phyloP scores from a whole-genome alignment of 495 filamentous ascomycete genomes.

The Xylaria castorea region DNA sequence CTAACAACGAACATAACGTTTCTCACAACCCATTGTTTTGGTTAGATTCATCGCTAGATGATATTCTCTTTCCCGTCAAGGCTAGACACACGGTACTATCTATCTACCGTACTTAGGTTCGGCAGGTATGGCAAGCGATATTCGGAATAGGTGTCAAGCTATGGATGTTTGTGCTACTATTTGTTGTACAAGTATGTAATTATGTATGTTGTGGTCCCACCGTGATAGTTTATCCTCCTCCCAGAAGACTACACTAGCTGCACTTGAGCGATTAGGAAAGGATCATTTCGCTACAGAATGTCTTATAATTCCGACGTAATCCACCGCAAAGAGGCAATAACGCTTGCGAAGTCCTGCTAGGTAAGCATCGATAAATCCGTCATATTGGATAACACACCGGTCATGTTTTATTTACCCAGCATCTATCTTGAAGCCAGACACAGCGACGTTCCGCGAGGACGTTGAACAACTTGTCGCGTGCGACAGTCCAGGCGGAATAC shows the following conservation, averaged over 20 bases:
- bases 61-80: neutral
- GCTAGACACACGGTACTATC: neutral
- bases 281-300: neutral
- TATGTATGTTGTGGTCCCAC: neutral
- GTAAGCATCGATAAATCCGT: neutral
- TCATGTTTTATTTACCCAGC: neutral
- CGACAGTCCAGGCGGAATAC: conserved; percentile 1
- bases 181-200: neutral
- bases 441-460: neutral
- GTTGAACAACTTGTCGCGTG: conserved; percentile 12
- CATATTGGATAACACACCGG: neutral
- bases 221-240: neutral
- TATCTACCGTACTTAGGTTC: neutral
- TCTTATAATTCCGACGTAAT: neutral
- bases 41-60: neutral
- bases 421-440: neutral
- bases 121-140: neutral
- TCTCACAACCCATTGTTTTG: neutral
- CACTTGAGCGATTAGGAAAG: neutral
- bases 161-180: neutral
- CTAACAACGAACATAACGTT: neutral
- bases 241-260: neutral
- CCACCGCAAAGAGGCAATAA: neutral
- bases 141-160: neutral
- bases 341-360: neutral